Evolutionary conservation across 805 yeast genomes (phyloP).

Genomic region (Ogataea ramenticola): DNA sequence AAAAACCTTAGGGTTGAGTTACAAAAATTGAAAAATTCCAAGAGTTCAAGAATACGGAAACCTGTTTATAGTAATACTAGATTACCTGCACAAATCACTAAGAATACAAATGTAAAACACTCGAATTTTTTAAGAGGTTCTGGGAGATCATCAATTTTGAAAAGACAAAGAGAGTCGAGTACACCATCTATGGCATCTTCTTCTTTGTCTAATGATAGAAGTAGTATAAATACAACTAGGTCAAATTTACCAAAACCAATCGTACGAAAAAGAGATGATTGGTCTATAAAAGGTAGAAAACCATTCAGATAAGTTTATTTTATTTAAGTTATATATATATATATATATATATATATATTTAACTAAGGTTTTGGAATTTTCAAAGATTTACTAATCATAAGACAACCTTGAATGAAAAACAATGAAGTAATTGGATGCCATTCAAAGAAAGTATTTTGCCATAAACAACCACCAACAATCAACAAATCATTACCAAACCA

Average conservation of each 20-base stretch:
- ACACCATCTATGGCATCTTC: no score
- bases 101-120: background rate
- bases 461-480: slow-evolving; percentile 61
- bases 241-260: no score
- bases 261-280: no score
- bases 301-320: slow-evolving; percentile 10
- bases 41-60: background rate
- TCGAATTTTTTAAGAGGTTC: background rate
- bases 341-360: background rate
- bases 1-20: background rate
- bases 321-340: background rate
- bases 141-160: background rate
- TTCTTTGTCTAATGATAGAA: no score
- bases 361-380: slow-evolving; percentile 77
- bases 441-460: slow-evolving; percentile 53
- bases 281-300: slow-evolving; percentile 19
- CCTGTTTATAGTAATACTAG: no score
- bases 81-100: no score
- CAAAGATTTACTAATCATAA: slow-evolving; percentile 84
- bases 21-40: background rate
- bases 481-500: slow-evolving; percentile 27
- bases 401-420: slow-evolving; percentile 78
- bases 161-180: background rate
- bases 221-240: background rate
- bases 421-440: slow-evolving; percentile 64